phyloP scores from a whole-genome alignment of 345 rosid species.

The Eucalyptus melliodora region DNA sequence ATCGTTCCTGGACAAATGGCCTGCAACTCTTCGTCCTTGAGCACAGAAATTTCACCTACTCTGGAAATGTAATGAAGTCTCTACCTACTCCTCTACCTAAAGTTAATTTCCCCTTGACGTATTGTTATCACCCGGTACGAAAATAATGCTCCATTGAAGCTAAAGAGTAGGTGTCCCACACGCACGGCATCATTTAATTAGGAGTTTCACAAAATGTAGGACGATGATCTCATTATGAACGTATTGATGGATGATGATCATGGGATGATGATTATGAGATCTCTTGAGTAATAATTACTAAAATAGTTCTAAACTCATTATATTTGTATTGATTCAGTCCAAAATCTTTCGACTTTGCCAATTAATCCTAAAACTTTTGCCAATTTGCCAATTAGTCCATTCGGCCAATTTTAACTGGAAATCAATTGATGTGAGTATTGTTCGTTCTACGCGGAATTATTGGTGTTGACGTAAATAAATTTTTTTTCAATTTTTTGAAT shows the following conservation, averaged over 20 bases:
- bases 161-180: not conserved
- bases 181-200: not conserved
- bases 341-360: too few species aligned
- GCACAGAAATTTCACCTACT: not conserved
- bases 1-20: not conserved
- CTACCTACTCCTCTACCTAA: not conserved
- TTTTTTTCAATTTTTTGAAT: too few species aligned
- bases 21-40: not conserved
- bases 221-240: not conserved
- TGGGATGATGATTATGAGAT: not conserved
- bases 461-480: too few species aligned
- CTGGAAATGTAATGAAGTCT: not conserved
- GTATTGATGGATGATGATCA: not conserved
- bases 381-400: too few species aligned
- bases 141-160: not conserved
- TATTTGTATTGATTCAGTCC: too few species aligned
- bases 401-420: fast-evolving
- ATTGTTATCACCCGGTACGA: not conserved
- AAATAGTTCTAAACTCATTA: too few species aligned
- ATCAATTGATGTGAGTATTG: too few species aligned
- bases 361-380: too few species aligned
- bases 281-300: not conserved
- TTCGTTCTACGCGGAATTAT: fast-evolving
- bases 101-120: not conserved
- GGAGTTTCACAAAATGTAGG: not conserved